A percentile compares a stretch with the other conserved stretches of the same genome.
These are phyloP conservation scores for Laguncularia racemosa DNA, from an alignment of 345 rosid genomes.

Conservation along the genomic window DNA sequence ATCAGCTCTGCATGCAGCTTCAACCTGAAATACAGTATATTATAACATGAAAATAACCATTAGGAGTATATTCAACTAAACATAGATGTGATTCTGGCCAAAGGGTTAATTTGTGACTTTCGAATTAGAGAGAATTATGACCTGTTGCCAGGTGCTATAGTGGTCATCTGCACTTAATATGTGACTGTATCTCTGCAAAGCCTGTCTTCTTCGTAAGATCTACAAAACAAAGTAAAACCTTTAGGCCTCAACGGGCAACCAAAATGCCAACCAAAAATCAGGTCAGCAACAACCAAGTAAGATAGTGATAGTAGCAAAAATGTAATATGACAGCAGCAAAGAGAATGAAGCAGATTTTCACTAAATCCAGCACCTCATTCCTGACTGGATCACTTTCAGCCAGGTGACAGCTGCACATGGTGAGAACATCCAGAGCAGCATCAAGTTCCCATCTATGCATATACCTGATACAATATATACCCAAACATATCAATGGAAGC, in stretches of 20 bases:
- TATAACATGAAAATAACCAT: slow-evolving; percentile 6
- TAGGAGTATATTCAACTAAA: slow-evolving; percentile 9
- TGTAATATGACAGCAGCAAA: slow-evolving; percentile 4
- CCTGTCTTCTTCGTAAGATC: slow-evolving; percentile 78
- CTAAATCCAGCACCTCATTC: slow-evolving; percentile 45
- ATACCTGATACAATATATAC: slow-evolving; percentile 40
- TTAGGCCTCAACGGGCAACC: no score
- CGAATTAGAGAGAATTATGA: slow-evolving; percentile 16
- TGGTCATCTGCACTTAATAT: slow-evolving; percentile 81
- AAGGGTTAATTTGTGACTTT: not conserved
- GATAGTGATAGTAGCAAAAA: not conserved
- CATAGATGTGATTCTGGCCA: slow-evolving; percentile 6
- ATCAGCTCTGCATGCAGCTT: slow-evolving; percentile 78
- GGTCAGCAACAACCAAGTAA: not conserved
- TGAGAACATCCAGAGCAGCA: slow-evolving; percentile 87
- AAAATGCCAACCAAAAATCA: not conserved
- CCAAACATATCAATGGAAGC: no score
- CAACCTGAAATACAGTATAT: slow-evolving; percentile 42
- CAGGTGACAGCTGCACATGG: slow-evolving; percentile 97
- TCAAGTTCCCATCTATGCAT: slow-evolving; percentile 89
- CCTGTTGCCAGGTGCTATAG: slow-evolving; percentile 98
- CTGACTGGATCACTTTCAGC: slow-evolving; percentile 50
- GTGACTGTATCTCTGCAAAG: slow-evolving; percentile 85
- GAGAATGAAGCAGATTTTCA: slow-evolving; percentile 9
- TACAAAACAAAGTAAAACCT: slow-evolving; percentile 11